phyloP scores from a whole-genome alignment of 768 basidiomycete species.

The Podaxis pistillaris region DNA sequence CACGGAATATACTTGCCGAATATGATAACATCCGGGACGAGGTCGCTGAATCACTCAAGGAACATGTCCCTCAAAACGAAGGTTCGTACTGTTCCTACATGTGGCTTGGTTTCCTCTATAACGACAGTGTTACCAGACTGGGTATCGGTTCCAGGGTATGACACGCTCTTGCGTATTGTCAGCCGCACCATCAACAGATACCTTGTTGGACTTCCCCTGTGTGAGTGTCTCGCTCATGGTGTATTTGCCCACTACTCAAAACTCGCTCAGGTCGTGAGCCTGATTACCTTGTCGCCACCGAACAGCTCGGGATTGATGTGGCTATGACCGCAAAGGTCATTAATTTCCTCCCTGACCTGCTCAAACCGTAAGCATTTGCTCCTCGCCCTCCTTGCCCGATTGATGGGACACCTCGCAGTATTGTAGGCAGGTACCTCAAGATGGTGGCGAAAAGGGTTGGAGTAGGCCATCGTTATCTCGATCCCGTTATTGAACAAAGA shows the following conservation, averaged over 20 bases:
- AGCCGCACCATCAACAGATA: slow-evolving; percentile 38
- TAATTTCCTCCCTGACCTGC: slow-evolving; percentile 33
- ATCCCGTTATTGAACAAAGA: slow-evolving; percentile 15
- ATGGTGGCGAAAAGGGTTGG: slow-evolving; percentile 22
- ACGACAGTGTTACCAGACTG: slow-evolving; percentile 28
- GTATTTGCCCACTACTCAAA: background rate
- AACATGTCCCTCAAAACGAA: slow-evolving; percentile 22
- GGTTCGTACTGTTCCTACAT: background rate
- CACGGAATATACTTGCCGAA: slow-evolving; percentile 18
- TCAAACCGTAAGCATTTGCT: slow-evolving; percentile 39
- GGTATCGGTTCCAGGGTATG: slow-evolving; percentile 24
- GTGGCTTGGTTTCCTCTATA: background rate
- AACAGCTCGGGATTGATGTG: slow-evolving; percentile 34
- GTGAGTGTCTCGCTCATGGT: slow-evolving; percentile 25
- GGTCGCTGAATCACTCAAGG: slow-evolving; percentile 12
- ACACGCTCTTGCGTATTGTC: slow-evolving; percentile 32
- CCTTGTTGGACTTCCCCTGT: slow-evolving; percentile 46
- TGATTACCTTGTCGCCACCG: slow-evolving; percentile 34
- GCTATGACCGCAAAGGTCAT: slow-evolving; percentile 28
- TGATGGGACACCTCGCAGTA: slow-evolving; percentile 7
- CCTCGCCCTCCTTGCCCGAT: background rate
- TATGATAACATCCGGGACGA: slow-evolving; percentile 4
- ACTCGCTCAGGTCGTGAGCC: slow-evolving; percentile 34
- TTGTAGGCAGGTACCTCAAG: slow-evolving; percentile 24
- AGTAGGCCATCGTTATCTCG: slow-evolving; percentile 22